These are phyloP conservation scores for Lobulomyces angularis DNA, from an alignment of 192 early-diverging fungal genomes.

Conservation along the genomic window DNA sequence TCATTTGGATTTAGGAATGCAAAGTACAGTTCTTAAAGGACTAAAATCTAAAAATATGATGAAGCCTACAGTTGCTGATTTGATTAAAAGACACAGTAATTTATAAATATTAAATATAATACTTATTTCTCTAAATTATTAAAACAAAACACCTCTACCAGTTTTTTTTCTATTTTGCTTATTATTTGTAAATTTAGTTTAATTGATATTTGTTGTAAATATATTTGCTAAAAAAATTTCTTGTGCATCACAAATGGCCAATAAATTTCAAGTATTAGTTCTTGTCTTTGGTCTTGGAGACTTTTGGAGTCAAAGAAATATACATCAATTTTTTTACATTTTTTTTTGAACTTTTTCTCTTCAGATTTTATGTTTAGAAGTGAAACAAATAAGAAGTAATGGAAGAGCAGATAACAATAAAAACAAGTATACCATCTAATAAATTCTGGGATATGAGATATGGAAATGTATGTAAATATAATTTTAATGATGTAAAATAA, in stretches of 20 bases:
- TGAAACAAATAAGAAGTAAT: not conserved
- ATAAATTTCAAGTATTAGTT: not conserved
- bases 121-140: too few relatives aligned
- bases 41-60: too few relatives aligned
- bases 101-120: too few relatives aligned
- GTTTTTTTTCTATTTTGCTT: not conserved
- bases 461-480: not conserved
- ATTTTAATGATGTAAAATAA: not conserved
- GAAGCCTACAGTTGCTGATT: too few relatives aligned
- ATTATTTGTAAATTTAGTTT: not conserved
- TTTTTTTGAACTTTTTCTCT: not conserved
- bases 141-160: too few relatives aligned
- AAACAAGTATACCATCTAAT: not conserved
- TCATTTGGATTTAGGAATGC: too few relatives aligned
- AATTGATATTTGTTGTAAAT: too few relatives aligned
- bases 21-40: too few relatives aligned
- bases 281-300: not conserved
- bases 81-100: too few relatives aligned
- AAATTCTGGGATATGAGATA: constrained; percentile 8
- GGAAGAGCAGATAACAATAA: not conserved
- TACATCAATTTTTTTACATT: not conserved
- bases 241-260: not conserved
- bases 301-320: not conserved
- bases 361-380: not conserved
- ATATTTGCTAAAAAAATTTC: not conserved